These are phyloP conservation scores for Phalaenopsis equestris DNA, from an alignment of 106 monocot genomes.

Conservation along the genomic window DNA sequence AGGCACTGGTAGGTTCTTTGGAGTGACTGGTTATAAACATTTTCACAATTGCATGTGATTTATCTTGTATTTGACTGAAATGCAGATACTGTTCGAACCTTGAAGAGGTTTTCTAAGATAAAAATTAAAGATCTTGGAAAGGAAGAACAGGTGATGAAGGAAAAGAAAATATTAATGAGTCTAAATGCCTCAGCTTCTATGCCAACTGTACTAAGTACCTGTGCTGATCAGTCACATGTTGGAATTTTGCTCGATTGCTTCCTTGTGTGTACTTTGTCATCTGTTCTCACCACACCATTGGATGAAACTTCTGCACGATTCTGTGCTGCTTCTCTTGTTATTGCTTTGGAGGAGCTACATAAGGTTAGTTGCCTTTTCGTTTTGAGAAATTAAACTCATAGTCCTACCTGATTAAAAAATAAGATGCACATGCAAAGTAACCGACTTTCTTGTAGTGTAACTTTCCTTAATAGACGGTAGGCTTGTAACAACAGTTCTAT, in stretches of 20 bases:
- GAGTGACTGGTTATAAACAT: not conserved
- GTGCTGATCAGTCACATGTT: slow-evolving; percentile 58
- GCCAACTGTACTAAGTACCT: slow-evolving; percentile 70
- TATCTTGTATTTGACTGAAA: slow-evolving; percentile 8
- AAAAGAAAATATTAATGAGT: slow-evolving; percentile 63
- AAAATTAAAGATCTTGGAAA: slow-evolving; percentile 72
- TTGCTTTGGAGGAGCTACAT: slow-evolving; percentile 72
- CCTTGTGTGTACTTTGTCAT: slow-evolving; percentile 64
- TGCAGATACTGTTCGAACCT: slow-evolving; percentile 52
- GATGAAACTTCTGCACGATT: slow-evolving; percentile 69
- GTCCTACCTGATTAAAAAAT: not conserved
- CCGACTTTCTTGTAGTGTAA: too few relatives aligned
- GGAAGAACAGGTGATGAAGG: slow-evolving; percentile 68
- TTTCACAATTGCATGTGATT: not conserved
- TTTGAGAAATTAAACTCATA: not conserved
- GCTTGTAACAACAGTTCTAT: too few relatives aligned
- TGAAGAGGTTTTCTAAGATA: slow-evolving; percentile 78
- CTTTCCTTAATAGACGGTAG: too few relatives aligned
- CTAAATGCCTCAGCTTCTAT: slow-evolving; percentile 42
- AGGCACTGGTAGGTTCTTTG: slow-evolving; percentile 14
- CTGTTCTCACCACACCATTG: slow-evolving; percentile 57
- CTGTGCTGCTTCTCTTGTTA: slow-evolving; percentile 69
- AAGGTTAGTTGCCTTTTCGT: slow-evolving; percentile 31
- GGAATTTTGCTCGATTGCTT: slow-evolving; percentile 65
- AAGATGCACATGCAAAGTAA: too few relatives aligned